Evolutionary conservation across 2,329 filamentous ascomycete species (phyloP).

Genomic region (Phaeosphaeriaceae sp.): DNA sequence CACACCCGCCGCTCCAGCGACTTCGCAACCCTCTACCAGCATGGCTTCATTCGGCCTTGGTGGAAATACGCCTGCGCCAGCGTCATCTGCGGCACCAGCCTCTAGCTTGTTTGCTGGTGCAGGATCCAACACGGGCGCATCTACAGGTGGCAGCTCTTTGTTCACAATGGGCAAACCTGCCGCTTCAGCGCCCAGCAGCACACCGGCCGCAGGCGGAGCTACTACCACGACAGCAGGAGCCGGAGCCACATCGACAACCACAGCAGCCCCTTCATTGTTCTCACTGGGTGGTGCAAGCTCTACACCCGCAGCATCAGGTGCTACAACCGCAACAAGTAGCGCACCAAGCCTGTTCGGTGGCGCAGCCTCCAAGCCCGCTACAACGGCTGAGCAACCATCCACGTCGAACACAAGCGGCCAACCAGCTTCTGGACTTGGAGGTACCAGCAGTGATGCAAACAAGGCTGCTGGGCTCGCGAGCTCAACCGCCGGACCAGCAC

Average conservation of each 20-base stretch:
- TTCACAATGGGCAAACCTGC: constrained; percentile 24
- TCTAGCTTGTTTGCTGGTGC: constrained; percentile 29
- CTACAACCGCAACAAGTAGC: constrained; percentile 4
- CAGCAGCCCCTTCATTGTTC: constrained; percentile 29
- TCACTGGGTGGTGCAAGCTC: constrained; percentile 26
- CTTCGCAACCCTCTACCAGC: constrained; percentile 30
- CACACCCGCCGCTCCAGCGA: constrained; percentile 30
- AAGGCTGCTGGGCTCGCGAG: constrained; percentile 62
- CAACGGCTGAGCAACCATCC: constrained; percentile 24
- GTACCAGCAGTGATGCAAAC: constrained; percentile 29
- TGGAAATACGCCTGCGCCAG: constrained; percentile 27
- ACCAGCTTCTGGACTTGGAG: constrained; percentile 22
- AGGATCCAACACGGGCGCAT: constrained; percentile 15
- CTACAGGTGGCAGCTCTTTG: constrained; percentile 23
- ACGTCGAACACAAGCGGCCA: constrained; percentile 27
- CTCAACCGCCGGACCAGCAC: constrained; percentile 81
- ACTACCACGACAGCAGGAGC: constrained; percentile 26
- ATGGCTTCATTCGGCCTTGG: constrained; percentile 27
- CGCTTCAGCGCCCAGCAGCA: constrained; percentile 22
- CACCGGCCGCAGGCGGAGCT: constrained; percentile 27
- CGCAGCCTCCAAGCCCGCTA: constrained; percentile 21
- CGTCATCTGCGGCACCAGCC: constrained; percentile 31
- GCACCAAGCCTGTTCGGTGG: constrained; percentile 25
- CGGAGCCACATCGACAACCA: constrained; percentile 23
- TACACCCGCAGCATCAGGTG: constrained; percentile 25